phyloP scores from a whole-genome alignment of 1,284 basidiomycete genomes.

The Ceratobasidium sp. region DNA sequence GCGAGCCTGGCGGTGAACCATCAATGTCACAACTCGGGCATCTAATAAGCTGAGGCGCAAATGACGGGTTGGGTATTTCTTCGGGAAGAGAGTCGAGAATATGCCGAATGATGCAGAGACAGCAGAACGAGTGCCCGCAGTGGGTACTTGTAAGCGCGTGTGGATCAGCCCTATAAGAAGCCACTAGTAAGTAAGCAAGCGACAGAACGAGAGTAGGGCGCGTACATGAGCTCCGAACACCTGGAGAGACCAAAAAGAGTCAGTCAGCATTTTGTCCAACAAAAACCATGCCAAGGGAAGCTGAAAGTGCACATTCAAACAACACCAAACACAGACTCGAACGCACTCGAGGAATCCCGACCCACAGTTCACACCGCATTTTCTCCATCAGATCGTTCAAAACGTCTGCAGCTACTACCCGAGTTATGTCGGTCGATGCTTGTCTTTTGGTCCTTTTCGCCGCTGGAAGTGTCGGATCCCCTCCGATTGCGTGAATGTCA shows the following conservation, averaged over 20 bases:
- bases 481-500: slow-evolving; percentile 8
- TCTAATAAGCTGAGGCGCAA: slow-evolving; percentile 15
- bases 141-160: slow-evolving; percentile 31
- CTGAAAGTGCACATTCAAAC: slow-evolving; percentile 1
- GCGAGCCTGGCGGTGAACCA: slow-evolving; percentile 31
- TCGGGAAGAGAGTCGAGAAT: slow-evolving; percentile 21
- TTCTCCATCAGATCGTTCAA: slow-evolving; percentile 34
- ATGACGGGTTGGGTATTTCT: slow-evolving; percentile 9
- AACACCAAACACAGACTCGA: slow-evolving; percentile 33
- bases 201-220: not conserved
- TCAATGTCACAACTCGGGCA: slow-evolving; percentile 36
- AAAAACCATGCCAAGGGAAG: not conserved
- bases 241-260: slow-evolving; percentile 2
- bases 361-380: slow-evolving; percentile 38
- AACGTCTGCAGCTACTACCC: slow-evolving; percentile 28
- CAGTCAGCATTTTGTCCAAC: not conserved
- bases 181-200: not conserved
- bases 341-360: slow-evolving; percentile 37
- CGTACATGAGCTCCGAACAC: slow-evolving; percentile 33
- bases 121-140: slow-evolving; percentile 33
- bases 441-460: slow-evolving; percentile 31
- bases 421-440: slow-evolving; percentile 11
- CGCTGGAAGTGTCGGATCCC: slow-evolving; percentile 21
- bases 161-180: slow-evolving; percentile 19
- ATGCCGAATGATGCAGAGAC: slow-evolving; percentile 32